Evolutionary conservation across 768 basidiomycete genomes (phyloP).

Genomic region (Butyriboletus loyo): DNA sequence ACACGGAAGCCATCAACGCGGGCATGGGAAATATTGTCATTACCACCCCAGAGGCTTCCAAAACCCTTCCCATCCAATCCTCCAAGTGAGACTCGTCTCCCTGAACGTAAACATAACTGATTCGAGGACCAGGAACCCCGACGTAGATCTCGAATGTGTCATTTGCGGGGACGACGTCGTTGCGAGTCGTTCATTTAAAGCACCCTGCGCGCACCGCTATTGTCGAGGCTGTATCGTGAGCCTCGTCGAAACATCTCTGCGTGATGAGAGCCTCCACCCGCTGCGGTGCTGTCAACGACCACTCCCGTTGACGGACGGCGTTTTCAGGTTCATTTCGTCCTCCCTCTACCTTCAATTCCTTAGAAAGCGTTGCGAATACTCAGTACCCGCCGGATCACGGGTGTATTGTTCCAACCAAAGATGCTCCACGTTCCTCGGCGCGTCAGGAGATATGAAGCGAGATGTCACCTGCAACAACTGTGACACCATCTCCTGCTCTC

Average conservation of each 20-base stretch:
- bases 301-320: conserved; percentile 26
- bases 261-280: conserved; percentile 52
- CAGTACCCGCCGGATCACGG: conserved; percentile 38
- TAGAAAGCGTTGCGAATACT: conserved; percentile 46
- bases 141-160: conserved; percentile 29
- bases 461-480: conserved; percentile 43
- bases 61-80: not conserved
- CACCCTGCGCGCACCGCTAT: conserved; percentile 47
- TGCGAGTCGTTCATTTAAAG: conserved; percentile 28
- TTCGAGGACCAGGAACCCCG: not conserved
- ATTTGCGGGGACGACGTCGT: conserved; percentile 40
- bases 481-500: conserved; percentile 37
- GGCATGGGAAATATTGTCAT: conserved; percentile 2
- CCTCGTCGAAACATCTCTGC: conserved; percentile 40
- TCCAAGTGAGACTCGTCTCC: conserved; percentile 1
- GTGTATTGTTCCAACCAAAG: conserved; percentile 48
- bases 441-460: conserved; percentile 19
- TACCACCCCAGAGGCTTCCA: not conserved
- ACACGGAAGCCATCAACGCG: not conserved
- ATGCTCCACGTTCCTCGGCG: conserved; percentile 55
- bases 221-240: conserved; percentile 42
- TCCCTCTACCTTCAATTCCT: conserved; percentile 34
- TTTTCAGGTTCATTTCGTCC: conserved; percentile 31
- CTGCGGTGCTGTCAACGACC: conserved; percentile 47
- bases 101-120: not conserved